A percentile compares a stretch with the other conserved stretches of the same genome.
phyloP scores from a whole-genome alignment of 2,329 filamentous ascomycete genomes.

The Biscogniauxia sp. region DNA sequence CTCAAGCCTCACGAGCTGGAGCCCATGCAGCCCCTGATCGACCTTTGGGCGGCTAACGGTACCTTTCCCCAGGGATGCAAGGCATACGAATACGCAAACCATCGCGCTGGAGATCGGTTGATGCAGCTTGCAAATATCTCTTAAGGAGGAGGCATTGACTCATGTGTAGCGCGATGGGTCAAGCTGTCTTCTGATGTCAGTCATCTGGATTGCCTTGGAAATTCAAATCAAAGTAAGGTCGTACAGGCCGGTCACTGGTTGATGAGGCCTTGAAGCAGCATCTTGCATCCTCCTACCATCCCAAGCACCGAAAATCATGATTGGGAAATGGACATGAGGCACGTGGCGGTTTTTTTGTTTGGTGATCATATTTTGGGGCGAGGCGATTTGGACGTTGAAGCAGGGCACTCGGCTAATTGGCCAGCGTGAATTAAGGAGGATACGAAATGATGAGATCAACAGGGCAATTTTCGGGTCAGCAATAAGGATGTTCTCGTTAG shows the following conservation, averaged over 20 bases:
- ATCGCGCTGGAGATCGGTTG: constrained; percentile 57
- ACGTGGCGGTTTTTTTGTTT: not conserved
- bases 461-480: not conserved
- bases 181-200: not conserved
- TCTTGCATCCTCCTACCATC: not conserved
- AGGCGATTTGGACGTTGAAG: not conserved
- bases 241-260: not conserved
- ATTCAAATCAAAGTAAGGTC: not conserved
- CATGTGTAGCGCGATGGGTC: not conserved
- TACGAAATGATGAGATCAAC: not conserved
- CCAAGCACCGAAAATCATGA: not conserved
- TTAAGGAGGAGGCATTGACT: constrained; percentile 10
- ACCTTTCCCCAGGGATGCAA: constrained; percentile 77
- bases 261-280: not conserved
- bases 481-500: not conserved
- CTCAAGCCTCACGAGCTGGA: constrained; percentile 87
- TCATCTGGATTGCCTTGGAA: not conserved
- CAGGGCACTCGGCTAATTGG: not conserved
- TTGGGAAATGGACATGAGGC: not conserved
- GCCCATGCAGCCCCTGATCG: constrained; percentile 92
- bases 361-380: not conserved
- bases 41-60: constrained; percentile 86
- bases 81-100: constrained; percentile 64
- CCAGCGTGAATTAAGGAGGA: not conserved
- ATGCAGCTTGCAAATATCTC: constrained; percentile 43